Base-by-base conservation (phyloP, 2,329 filamentous ascomycete genomes). In the Akanthomyces muscarius region DNA sequence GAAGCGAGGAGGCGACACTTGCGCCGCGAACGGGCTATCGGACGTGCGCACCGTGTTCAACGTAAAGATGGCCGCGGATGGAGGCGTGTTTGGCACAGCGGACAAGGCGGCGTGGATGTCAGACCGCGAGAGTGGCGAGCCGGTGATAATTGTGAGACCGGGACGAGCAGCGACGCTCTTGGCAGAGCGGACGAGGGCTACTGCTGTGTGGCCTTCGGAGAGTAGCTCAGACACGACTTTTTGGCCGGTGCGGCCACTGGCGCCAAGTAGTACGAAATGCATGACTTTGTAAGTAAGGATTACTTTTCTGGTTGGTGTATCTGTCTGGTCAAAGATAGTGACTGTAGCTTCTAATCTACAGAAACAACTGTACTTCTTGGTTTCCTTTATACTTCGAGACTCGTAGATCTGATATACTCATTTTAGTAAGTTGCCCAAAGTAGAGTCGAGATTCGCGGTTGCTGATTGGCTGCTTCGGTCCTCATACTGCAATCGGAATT, bases 191-290 rank as follows among this genome's bases (percentile, higher is more conserved):
- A 77, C 74, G 38, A 80, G 71, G 2, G 75, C 75, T 30, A 75
- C 75, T 0, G 75, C 72, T 23, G 71, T 73, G 61, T 80, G 76
- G 16, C 72, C 71, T 61, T 74, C 73, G 18, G 67, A 65, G 25
- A 80, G 71, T 5, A 78, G 59, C 64, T 79, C 72, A 21, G 71
- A 69, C 21, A 80, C 70, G 36, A 80, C 76, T 13, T 76, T 73
- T 63, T 74, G 70, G 69, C 78, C 78, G 3, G 76, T 79, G 16
- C 78, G 76, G 41, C 78, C 77, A 65, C 71, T 78, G 56, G 75
- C 74, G 58, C 77, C 78, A n/a, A 80, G 71, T 16, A 80, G 72
- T 53, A 81, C 72, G 63, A 78, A 72, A 64, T 76, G 72, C 74
- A 77, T 77, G 51, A 61, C 70, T 64, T 63, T 60, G 36, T 1